Evolutionary conservation across 2,329 filamentous ascomycete species (phyloP).

Genomic region (Myotisia sp.): DNA sequence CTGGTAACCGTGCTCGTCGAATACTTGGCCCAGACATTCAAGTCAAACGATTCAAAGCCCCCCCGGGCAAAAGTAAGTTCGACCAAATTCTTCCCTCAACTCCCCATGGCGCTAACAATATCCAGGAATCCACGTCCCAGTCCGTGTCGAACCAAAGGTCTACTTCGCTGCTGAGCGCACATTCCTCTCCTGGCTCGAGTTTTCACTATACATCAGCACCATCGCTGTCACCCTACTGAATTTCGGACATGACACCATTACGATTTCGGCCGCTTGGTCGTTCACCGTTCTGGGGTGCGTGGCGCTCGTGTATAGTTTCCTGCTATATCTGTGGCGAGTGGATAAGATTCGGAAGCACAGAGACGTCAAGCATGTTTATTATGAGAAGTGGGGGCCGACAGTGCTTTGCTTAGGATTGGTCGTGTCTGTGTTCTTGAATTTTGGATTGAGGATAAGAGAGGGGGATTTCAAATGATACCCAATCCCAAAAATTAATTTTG

Average conservation of each 20-base stretch:
- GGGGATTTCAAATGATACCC: too few relatives aligned
- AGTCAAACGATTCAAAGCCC: slow-evolving; percentile 44
- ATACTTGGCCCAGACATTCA: slow-evolving; percentile 32
- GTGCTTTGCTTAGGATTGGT: slow-evolving; percentile 61
- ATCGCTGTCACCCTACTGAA: slow-evolving; percentile 75
- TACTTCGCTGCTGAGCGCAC: slow-evolving; percentile 94
- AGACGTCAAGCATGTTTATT: slow-evolving; percentile 62
- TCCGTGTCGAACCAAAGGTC: slow-evolving; percentile 93
- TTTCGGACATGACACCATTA: slow-evolving; percentile 49
- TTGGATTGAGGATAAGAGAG: slow-evolving; percentile 59
- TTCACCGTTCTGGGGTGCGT: slow-evolving; percentile 72
- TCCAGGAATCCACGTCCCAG: slow-evolving; percentile 90
- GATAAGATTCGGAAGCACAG: slow-evolving; percentile 67
- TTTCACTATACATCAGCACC: slow-evolving; percentile 82
- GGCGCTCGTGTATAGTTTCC: slow-evolving; percentile 68
- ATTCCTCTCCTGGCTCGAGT: slow-evolving; percentile 94
- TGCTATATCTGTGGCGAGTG: slow-evolving; percentile 78
- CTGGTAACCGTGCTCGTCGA: slow-evolving; percentile 20
- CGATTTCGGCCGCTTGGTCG: slow-evolving; percentile 55
- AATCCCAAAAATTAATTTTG: too few relatives aligned
- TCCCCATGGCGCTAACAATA: background rate
- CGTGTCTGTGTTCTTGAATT: slow-evolving; percentile 61
- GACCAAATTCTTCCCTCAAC: background rate
- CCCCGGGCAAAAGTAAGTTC: slow-evolving; percentile 39
- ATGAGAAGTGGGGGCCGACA: slow-evolving; percentile 76